A percentile compares a stretch with the other conserved stretches of the same genome.
Evolutionary conservation across 805 yeast species (phyloP).

Genomic region (Candida boleticola): DNA sequence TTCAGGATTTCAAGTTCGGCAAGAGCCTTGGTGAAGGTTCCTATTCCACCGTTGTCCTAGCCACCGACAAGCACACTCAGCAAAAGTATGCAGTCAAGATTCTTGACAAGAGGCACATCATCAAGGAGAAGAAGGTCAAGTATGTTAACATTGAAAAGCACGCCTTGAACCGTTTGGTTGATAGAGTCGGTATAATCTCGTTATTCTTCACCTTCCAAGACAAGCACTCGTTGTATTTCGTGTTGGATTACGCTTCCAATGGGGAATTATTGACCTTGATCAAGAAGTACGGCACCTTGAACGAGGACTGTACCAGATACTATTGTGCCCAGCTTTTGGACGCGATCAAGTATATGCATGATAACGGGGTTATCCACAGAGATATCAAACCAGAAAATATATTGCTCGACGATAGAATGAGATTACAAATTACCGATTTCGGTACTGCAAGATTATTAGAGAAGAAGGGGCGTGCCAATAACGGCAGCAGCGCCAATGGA

Average conservation of each 20-base stretch:
- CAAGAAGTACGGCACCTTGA: constrained; percentile 66
- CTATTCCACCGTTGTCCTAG: constrained; percentile 44
- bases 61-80: constrained; percentile 50
- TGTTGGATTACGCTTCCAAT: constrained; percentile 74
- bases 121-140: constrained; percentile 78
- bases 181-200: constrained; percentile 61
- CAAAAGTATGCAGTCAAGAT: constrained; percentile 73
- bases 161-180: constrained; percentile 67
- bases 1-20: constrained; percentile 41
- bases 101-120: constrained; percentile 72
- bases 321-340: constrained; percentile 74
- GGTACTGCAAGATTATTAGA: constrained; percentile 80
- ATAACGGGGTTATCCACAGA: constrained; percentile 73
- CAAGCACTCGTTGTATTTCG: constrained; percentile 67
- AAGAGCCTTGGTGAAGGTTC: constrained; percentile 45
- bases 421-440: constrained; percentile 74
- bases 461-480: constrained; percentile 18
- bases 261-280: constrained; percentile 72
- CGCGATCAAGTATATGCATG: constrained; percentile 70
- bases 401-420: constrained; percentile 56
- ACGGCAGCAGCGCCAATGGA: not conserved
- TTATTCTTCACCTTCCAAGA: constrained; percentile 80
- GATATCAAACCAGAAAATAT: constrained; percentile 86
- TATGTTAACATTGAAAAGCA: constrained; percentile 82
- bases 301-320: constrained; percentile 65